Evolutionary conservation across 768 basidiomycete species (phyloP).

Genomic region (Porphyrellus cyaneotinctus): DNA sequence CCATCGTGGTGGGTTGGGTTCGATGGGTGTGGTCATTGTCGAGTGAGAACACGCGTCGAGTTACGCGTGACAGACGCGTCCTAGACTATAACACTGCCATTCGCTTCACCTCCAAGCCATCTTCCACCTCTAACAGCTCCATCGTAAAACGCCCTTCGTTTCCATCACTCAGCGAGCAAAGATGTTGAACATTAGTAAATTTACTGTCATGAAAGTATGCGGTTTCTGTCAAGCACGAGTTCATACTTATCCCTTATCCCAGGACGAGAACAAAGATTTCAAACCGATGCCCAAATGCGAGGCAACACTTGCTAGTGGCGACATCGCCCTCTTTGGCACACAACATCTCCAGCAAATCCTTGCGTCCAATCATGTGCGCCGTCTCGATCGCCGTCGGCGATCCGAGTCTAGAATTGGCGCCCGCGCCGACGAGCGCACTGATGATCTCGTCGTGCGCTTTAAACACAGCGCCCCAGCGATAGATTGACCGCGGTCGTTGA

Average conservation of each 20-base stretch:
- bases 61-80: background rate
- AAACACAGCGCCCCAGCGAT: constrained; percentile 74
- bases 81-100: too few relatives aligned
- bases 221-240: too few relatives aligned
- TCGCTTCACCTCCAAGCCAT: too few relatives aligned
- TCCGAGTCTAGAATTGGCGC: constrained; percentile 53
- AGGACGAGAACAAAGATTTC: too few relatives aligned
- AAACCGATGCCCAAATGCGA: too few relatives aligned
- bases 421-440: constrained; percentile 42
- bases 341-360: constrained; percentile 48
- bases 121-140: too few relatives aligned
- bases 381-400: constrained; percentile 55
- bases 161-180: too few relatives aligned
- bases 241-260: too few relatives aligned
- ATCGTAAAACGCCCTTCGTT: too few relatives aligned
- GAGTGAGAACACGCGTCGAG: background rate
- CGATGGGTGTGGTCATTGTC: constrained; percentile 38
- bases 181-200: too few relatives aligned
- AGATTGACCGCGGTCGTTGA: constrained; percentile 71
- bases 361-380: constrained; percentile 63
- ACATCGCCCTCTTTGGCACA: constrained; percentile 53
- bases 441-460: constrained; percentile 66
- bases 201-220: too few relatives aligned
- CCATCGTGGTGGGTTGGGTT: constrained; percentile 66
- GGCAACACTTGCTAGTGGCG: too few relatives aligned